Evolutionary conservation across 768 basidiomycete species (phyloP).

Genomic region (Termitomyces sp.): DNA sequence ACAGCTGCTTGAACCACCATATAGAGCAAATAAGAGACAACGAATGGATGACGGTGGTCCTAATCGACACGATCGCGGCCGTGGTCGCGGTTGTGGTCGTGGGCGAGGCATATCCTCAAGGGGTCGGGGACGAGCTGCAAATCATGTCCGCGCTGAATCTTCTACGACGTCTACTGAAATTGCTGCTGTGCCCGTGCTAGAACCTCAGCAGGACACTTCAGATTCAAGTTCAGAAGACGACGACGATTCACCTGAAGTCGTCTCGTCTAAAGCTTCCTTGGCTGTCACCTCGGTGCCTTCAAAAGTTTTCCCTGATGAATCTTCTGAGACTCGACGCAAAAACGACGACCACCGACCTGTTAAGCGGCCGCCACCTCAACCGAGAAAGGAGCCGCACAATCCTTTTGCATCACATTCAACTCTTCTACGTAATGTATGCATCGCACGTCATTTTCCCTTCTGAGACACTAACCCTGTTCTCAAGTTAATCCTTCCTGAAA

Average conservation of each 20-base stretch:
- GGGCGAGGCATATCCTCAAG: slow-evolving; percentile 10
- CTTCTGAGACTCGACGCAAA: background rate
- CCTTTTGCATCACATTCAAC: slow-evolving; percentile 65
- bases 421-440: slow-evolving; percentile 73
- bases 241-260: slow-evolving; percentile 49
- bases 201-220: background rate
- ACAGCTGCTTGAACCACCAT: slow-evolving; percentile 47
- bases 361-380: slow-evolving; percentile 10
- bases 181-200: background rate
- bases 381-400: slow-evolving; percentile 47
- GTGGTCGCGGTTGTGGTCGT: slow-evolving; percentile 26
- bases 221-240: slow-evolving; percentile 21
- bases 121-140: slow-evolving; percentile 13
- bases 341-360: background rate
- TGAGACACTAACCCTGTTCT: slow-evolving; percentile 3
- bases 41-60: slow-evolving; percentile 21
- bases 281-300: background rate
- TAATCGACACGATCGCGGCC: slow-evolving; percentile 9
- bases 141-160: slow-evolving; percentile 9
- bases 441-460: background rate
- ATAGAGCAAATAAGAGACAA: slow-evolving; percentile 35
- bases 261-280: slow-evolving; percentile 44
- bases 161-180: background rate
- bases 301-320: background rate
- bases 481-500: slow-evolving; percentile 80